phyloP scores from a whole-genome alignment of 1,139 yeast genomes.

The Lodderomyces oxycetoniae region DNA sequence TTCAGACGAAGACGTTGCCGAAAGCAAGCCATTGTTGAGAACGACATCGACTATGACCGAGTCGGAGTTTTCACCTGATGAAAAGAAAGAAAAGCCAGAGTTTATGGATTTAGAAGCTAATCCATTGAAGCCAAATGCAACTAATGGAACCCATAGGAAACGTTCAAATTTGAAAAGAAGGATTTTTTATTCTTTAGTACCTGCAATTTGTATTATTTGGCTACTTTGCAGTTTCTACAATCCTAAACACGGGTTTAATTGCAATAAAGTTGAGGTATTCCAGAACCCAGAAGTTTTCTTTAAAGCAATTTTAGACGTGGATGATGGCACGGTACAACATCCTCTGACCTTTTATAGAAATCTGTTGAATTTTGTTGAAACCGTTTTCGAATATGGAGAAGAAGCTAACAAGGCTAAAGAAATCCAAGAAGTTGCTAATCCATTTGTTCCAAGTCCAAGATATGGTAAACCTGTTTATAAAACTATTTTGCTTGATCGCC shows the following conservation, averaged over 20 bases:
- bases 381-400: neutral
- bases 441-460: conserved; percentile 23
- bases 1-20: neutral
- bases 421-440: conserved; percentile 27
- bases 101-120: conserved; percentile 5
- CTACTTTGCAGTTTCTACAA: neutral
- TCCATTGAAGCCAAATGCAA: neutral
- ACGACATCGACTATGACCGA: neutral
- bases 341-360: conserved; percentile 7
- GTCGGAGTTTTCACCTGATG: conserved; percentile 3
- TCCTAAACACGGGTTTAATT: neutral
- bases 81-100: conserved; percentile 2
- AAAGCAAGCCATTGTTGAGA: conserved; percentile 1
- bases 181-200: neutral
- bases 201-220: conserved; percentile 1
- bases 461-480: conserved; percentile 30
- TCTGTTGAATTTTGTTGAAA: conserved; percentile 6
- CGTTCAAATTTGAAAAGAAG: neutral
- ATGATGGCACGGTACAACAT: conserved; percentile 6
- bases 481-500: conserved; percentile 24
- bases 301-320: too few species aligned
- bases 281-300: too few species aligned
- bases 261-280: too few species aligned
- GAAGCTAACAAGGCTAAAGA: conserved; percentile 11
- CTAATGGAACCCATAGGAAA: neutral